Conservation (phyloP, 208 protist genomes). For the Trichomonas vaginalis region DNA sequence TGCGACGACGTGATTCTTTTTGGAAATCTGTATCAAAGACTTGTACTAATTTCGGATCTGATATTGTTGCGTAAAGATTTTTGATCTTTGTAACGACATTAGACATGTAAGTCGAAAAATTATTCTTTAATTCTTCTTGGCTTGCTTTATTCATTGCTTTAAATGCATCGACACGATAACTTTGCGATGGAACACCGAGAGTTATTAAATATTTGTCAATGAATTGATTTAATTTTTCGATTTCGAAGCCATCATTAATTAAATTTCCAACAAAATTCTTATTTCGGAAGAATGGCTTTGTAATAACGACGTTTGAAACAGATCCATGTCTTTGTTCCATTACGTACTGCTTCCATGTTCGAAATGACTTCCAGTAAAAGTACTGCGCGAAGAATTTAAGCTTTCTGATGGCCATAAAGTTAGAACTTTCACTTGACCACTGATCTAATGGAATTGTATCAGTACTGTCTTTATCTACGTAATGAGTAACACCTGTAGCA, state of each 20-base stretch:
- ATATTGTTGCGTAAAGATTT: background rate
- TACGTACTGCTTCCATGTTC: background rate
- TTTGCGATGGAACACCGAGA: background rate
- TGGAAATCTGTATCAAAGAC: background rate
- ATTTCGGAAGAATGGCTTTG: background rate
- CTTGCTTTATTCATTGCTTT: background rate
- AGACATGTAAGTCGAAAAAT: background rate
- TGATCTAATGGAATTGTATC: background rate
- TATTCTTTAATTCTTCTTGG: background rate
- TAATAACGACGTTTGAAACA: background rate
- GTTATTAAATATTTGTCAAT: slow-evolving; percentile 11
- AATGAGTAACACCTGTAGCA: background rate
- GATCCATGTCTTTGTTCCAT: background rate
- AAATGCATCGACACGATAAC: background rate
- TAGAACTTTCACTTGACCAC: background rate
- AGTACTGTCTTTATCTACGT: background rate
- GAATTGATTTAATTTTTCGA: background rate
- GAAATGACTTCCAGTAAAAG: slow-evolving; percentile 3
- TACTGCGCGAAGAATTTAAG: background rate
- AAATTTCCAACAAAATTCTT: background rate
- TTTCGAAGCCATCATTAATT: background rate
- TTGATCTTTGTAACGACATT: background rate
- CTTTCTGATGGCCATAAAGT: background rate
- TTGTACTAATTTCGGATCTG: background rate
- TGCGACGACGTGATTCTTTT: background rate